These are phyloP conservation scores for Venturia pyrina DNA, from an alignment of 2,329 filamentous ascomycete genomes.

Conservation along the genomic window DNA sequence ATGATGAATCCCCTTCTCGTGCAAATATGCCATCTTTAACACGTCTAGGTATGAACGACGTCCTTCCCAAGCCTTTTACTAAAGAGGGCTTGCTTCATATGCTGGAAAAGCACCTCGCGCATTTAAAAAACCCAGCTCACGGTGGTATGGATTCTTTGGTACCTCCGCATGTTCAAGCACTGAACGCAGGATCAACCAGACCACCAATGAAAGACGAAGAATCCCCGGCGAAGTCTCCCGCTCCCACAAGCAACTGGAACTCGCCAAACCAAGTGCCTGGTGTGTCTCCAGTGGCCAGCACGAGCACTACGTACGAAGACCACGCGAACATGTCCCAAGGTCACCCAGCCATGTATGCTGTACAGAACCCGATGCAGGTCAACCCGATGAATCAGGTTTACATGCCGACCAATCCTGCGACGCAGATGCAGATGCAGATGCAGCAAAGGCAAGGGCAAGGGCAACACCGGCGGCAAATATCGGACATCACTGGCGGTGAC, in stretches of 20 bases:
- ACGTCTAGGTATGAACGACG: slow-evolving; percentile 81
- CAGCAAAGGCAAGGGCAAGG: slow-evolving; percentile 22
- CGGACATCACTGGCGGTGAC: slow-evolving; percentile 47
- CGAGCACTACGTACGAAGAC: slow-evolving; percentile 23
- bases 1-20: slow-evolving; percentile 28
- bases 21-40: slow-evolving; percentile 15
- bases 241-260: slow-evolving; percentile 52
- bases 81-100: slow-evolving; percentile 68
- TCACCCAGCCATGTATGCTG: slow-evolving; percentile 27
- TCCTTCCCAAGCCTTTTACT: slow-evolving; percentile 93
- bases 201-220: slow-evolving; percentile 50
- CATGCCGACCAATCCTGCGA: neutral
- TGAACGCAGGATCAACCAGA: slow-evolving; percentile 33
- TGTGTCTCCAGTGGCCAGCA: slow-evolving; percentile 41
- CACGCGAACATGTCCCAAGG: slow-evolving; percentile 20
- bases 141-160: slow-evolving; percentile 35
- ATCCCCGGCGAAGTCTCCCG: slow-evolving; percentile 51
- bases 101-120: slow-evolving; percentile 79
- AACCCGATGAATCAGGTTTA: slow-evolving; percentile 1
- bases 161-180: slow-evolving; percentile 32
- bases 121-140: slow-evolving; percentile 57
- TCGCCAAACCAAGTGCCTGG: slow-evolving; percentile 49
- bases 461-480: slow-evolving; percentile 47
- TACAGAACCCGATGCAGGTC: slow-evolving; percentile 20
- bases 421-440: slow-evolving; percentile 13